These are phyloP conservation scores for Hypholoma fasciculare DNA, from an alignment of 768 basidiomycete species.

Conservation along the genomic window DNA sequence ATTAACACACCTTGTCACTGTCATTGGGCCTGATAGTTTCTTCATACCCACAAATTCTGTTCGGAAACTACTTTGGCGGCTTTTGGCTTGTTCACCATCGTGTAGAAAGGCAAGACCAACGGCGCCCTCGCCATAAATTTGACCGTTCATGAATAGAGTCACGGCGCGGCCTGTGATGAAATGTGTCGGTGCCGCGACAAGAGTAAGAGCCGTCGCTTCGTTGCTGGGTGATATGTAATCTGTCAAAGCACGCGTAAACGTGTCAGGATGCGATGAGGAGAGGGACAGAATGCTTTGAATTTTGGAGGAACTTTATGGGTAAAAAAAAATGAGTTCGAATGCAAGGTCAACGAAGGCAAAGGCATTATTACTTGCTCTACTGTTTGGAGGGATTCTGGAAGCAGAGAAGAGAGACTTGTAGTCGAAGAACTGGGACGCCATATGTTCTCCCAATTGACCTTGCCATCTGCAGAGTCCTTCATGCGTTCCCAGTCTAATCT, in stretches of 20 bases:
- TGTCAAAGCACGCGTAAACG: constrained; percentile 30
- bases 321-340: background rate
- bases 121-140: constrained; percentile 62
- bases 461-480: constrained; percentile 8
- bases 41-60: constrained; percentile 40
- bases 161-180: constrained; percentile 77
- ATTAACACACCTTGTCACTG: constrained; percentile 51
- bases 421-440: constrained; percentile 36
- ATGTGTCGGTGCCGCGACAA: constrained; percentile 73
- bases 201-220: constrained; percentile 56
- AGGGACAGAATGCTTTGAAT: constrained; percentile 32
- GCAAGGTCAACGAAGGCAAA: constrained; percentile 1
- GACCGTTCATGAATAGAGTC: constrained; percentile 61
- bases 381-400: constrained; percentile 5
- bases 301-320: constrained; percentile 23
- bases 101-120: constrained; percentile 58
- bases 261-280: constrained; percentile 20
- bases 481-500: constrained; percentile 11
- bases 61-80: constrained; percentile 4
- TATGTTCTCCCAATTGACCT: constrained; percentile 18
- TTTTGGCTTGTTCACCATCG: background rate
- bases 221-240: constrained; percentile 41
- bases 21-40: constrained; percentile 45
- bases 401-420: background rate
- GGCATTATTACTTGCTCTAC: constrained; percentile 14